Evolutionary conservation across 2,329 filamentous ascomycete species (phyloP), one percentile per base, ranked within the genome.

Genomic region (Cercospora beticola): DNA sequence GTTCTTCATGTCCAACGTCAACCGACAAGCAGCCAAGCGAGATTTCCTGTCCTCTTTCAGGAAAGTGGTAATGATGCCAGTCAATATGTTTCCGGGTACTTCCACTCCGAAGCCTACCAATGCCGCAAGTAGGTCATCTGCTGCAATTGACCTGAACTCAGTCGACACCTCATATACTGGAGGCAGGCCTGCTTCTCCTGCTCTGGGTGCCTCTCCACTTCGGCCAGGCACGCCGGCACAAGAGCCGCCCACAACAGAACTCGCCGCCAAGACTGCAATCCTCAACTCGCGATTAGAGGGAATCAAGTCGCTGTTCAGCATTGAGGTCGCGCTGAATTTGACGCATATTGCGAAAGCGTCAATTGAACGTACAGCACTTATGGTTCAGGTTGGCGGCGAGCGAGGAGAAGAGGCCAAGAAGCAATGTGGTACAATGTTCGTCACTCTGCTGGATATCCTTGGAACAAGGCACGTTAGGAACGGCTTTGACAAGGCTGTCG

Each of bases 31-130:
- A 0, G 95, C 96, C 71, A 99, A 99, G 82, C 92, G 93, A 73
- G 95, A 99, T 78, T 99, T 99, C 75, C 79, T 99, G 70, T 95
- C 90, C 57, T 97, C 94, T 0, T 99, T 99, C 84, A 97, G 93
- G 78, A 98, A 98, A 80, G 95, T 99, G 8, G 92, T 99, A 72
- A 97, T 99, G 94, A 96, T 97, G 89, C 95, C 95, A 2, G 94
- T 99, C 60, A 97, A 92, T 63, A 94, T 93, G 8, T 83, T 87
- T 83, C n/a, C 85, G 85, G 65, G 68, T 30, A 74, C 74, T 5
- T 92, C 88, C 76, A 85, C 81, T 69, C 78, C 77, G 54, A 84
- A 80, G 70, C 75, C 80, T 23, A 69, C 77, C 23, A 58, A 70
- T 10, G 68, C 73, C 5, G 67, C 71, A 7, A 65, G 61, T 18